Evolutionary conservation across 371 early-diverging fungal genomes (phyloP), one percentile per base, ranked within the genome.

Genomic region (Saksenaea vasiformis): DNA sequence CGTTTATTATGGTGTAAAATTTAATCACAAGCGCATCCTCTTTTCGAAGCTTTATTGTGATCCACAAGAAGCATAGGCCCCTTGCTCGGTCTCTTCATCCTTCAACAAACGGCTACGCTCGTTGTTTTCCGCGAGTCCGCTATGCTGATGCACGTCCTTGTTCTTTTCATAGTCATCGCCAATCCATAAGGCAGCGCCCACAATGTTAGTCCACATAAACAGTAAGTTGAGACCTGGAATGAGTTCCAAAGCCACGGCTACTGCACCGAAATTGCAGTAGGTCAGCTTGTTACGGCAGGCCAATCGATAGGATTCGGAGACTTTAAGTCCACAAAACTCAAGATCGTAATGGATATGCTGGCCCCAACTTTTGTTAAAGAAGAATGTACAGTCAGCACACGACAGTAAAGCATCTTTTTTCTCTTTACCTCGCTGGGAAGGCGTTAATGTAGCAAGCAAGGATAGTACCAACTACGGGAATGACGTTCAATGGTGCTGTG

Each of bases 131-230:
- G 31, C 7, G 7, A 2, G 31, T 31, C 31, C 31, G 31, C 31
- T 31, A 22, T 47, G 51, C 7, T 47, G 27, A 22, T 47, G 51
- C 2, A n/a, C 1, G 17, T 44, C 44, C 5, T 47, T 22, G 51
- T 22, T 22, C 24, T 61, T 56, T 47, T 70, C 72, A 61, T 76
- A 79, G 36, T 77, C 75, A 54, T 85, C 84, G 13, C 75, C 79
- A 7, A 86, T 82, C 88, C 89, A 90, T 24, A 90, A 69, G 8
- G 85, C 87, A n/a, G 86, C 80, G 5, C 87, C 88, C 5, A 90
- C 84, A 60, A 84, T 83, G 56, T 88, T 88, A 11, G 90, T 87
- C 77, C 85, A 88, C 28, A 83, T 70, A 44, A 88, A 89, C 5
- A 90, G 37, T 35, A 86, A 66, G 39, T 85, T 84, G 24, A 83